Base-by-base conservation (phyloP, 345 rosid species). In the Eucalyptus brandiana region DNA sequence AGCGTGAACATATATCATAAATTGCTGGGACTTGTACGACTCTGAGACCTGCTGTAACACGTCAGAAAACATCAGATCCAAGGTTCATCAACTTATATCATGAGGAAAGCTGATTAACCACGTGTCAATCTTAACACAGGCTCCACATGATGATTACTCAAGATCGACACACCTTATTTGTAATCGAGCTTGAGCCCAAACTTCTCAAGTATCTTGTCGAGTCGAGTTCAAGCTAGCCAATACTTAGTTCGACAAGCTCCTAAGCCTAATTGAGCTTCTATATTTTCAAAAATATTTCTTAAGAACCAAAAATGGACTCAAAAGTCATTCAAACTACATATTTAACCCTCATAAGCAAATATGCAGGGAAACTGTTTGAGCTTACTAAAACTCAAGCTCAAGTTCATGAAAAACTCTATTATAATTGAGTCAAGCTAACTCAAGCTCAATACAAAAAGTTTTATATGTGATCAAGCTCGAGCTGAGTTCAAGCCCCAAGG, bases 1-100 rank as follows among this genome's bases (percentile, higher is more conserved):
- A 67, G 98, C 98, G 87, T 97, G 99, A 76, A 97, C 99, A 69
- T 97, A 97, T 37, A 97, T 96, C 99, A 96, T 96, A 92, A 97
- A 97, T 58, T 98, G 94, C 92, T 90, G 89, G 90, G 30, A 42
- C n/a, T 92, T 93, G 23, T 90, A 89, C 6, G 95, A 88, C 34
- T 91, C 96, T 11, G 96, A 93, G 21, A 94, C 92, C 97, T 96
- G 94, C 30, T 69, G 37, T 86, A 86, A 1, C 45, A 19, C 10
- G 34, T 87, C 69, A 58, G 14, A 40, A 37, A 88, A 49, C 32
- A 40, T 80, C 45, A 42, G 28, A 49, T 3, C 24, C 62, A n/a
- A 34, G 45, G 12, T 18, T 12, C 86, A 87, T 67, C 40, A 62
- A 17, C 5, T 16, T 18, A 26, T 51, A 37, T 76, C 0, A 18